Base-by-base conservation (phyloP, 2,329 filamentous ascomycete genomes). In the Penicillium sp. region DNA sequence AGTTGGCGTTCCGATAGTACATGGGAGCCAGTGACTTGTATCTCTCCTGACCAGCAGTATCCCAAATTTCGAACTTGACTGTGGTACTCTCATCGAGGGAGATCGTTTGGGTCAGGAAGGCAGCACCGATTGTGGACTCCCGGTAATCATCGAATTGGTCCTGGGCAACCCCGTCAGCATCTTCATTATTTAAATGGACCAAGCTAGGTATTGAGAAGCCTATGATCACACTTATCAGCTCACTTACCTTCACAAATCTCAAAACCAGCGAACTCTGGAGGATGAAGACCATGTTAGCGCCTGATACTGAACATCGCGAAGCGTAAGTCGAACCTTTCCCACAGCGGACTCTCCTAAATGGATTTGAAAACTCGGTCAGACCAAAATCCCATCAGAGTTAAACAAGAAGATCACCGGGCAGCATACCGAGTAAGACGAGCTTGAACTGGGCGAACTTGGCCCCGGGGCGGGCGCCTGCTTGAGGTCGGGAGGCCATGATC, bases 21-120 rank as follows among this genome's bases (percentile, higher is more conserved):
- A 99, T 99, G 68, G 94, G 94, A 31, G 94, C 94, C 64, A 99
- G 83, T 12, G 94, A 97, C 83, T 97, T 97, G 85, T 97, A 99
- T 72, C 95, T 87, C 79, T 99, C 94, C 80, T 99, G 94, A 61
- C 94, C 94, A 61, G 94, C 94, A 9, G 94, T 99, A 78, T 97
- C 92, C 92, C 94, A 99, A 73, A 99, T 99, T 79, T 99, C 94
- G 72, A 99, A 99, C 82, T 99, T 99, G 78, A 99, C 93, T 54
- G 94, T 99, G 57, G 94, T 97, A 77, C 87, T 94, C 73, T 97
- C 94, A 75, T 97, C 93, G 77, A 99, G 89, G 55, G 93, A 93
- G 75, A 99, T 97, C 66, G 94, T 99, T 79, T 99, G 94, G 69
- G 94, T 99, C 66, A 99, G 85, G 83, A 99, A 99, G 66, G 95